Evolutionary conservation across 345 rosid species (phyloP), one percentile per base, ranked within the genome.

Genomic region (Atalantia buxifolia): DNA sequence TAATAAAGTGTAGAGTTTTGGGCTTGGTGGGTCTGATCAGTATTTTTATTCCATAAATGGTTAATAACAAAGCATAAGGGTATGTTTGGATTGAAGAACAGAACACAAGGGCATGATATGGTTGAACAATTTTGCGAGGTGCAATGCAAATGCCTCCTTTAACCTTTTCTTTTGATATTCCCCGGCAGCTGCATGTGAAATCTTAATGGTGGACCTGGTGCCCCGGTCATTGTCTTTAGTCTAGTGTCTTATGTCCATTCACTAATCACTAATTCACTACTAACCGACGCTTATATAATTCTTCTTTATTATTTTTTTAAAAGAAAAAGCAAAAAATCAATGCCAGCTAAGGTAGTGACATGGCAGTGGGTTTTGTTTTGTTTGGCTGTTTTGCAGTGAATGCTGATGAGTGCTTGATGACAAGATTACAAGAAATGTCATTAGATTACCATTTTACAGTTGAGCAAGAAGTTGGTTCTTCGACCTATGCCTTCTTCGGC

Each of bases 391-490:
- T 76, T 81, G 82, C 92, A 95, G 98, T 93, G 82, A 95, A 95
- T 78, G 79, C 98, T 24, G 93, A 95, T 74, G 97, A 95, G 83
- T 95, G 98, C 83, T 81, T 95, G 89, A 92, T 95, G 98, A 95
- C 98, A 76, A 93, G 98, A 77, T 90, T 95, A 95, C 98, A 95
- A 91, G 97, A 95, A 84, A 95, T 95, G 98, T 95, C 98, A 0
- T 77, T 95, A 79, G 97, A 93, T 81, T 95, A 95, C 86, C 98
- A 95, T 87, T 95, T 95, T 66, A 88, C 94, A 0, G 98, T 93
- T 6, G 98, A 95, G 80, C 98, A 95, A 85, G 98, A 93, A 93
- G 98, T 93, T 81, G 98, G 98, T 12, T 95, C 98, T 69, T 93
- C 98, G 69, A 91, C 98, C 12, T 86, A 92, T 69, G 93, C 98